Base-by-base conservation (phyloP, 192 early-diverging fungal species). In the Helicostylum pulchrum region DNA sequence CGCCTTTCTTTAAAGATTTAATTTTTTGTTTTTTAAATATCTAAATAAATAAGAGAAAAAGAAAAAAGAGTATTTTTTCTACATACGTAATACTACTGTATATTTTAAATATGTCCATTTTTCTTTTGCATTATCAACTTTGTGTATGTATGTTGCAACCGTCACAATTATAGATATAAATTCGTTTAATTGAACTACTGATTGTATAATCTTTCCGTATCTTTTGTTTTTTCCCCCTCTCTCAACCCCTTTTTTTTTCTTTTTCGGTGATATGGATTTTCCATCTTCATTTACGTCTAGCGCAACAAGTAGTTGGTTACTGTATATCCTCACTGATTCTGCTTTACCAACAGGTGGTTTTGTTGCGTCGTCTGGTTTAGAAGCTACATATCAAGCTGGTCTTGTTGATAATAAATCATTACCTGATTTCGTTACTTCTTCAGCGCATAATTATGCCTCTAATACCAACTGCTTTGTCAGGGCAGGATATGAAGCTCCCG, bases 341-440 rank as follows among this genome's bases (percentile, higher is more conserved):
- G 90, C 93, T 46, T 82, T 98, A 8, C 96, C 96, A 1, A 94
- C 92, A 0, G 94, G 96, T 23, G 96, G 96, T 7, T 98, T 98
- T 75, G 91, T 98, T 17, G 88, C 94, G 17, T 96, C 94, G 8
- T 84, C 86, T 7, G 96, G 95, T 0, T 82, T 98, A 7, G 96
- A 98, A 71, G 88, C 93, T 2, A 87, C 89, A 46, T 68, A 84
- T 47, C 92, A 94, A 55, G 67, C 79, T 51, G 88, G 86, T 12
- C 79, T 83, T 45, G 77, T 94, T 44, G 69, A 76, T 12, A 31
- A 52, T 2, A 19, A 51, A 23, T 62, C 68, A 7, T 64, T 86
- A 30, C 67, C 62, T 30, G 30, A 46, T 15, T 92, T 89, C 58
- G 77, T 90, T 30, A 58, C 66, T 44, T 64, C 77, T 44, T 87